Base-by-base conservation (phyloP, 2,329 filamentous ascomycete genomes). In the Aureobasidium pullulans region DNA sequence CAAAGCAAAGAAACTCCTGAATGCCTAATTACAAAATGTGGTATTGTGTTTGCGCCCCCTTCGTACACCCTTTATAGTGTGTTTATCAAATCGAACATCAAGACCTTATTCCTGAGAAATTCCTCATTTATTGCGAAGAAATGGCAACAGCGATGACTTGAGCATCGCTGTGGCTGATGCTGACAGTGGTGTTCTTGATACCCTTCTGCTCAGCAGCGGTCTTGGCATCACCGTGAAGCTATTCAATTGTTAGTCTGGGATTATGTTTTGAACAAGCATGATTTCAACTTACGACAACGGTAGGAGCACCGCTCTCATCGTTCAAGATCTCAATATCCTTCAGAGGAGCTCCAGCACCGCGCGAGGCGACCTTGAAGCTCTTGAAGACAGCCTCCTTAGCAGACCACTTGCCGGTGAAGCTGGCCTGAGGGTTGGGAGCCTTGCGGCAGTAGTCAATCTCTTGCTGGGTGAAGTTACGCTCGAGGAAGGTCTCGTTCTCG, bases 371-470 rank as follows among this genome's bases (percentile, higher is more conserved):
- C 65, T 92, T 91, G 13, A 99, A 81, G 39, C 90, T 91, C 84
- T 99, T 99, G 82, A 99, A 99, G 0, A 99, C 92, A 31, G 94
- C 94, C 77, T 99, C 94, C 79, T 99, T 99, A 37, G 94, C 94
- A 68, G 88, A 93, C 94, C 94, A 99, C 66, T 91, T 86, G 52
- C 94, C 94, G 5, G 93, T 90, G 75, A 96, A 99, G 54, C 90
- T 95, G 65, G 92, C 89, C 71, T 90, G 90, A 1, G 91, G 89
- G 70, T 83, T 87, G 6, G 90, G 78, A 15, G 90, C 87, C 69
- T 87, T 84, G 64, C 81, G 81, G 79, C 95, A 99, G 79, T 99
- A 97, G 32, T 83, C 81, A 67, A 92, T 88, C 77, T 99, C 94
- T 52, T 81, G 78, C 15, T 79, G 75, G 0, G 94, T 97, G 75